Percentiles rank a stretch among this genome's conserved stretches.
These are phyloP conservation scores for Neonothopanus nambi DNA, from an alignment of 1,284 basidiomycete genomes.

Conservation along the genomic window DNA sequence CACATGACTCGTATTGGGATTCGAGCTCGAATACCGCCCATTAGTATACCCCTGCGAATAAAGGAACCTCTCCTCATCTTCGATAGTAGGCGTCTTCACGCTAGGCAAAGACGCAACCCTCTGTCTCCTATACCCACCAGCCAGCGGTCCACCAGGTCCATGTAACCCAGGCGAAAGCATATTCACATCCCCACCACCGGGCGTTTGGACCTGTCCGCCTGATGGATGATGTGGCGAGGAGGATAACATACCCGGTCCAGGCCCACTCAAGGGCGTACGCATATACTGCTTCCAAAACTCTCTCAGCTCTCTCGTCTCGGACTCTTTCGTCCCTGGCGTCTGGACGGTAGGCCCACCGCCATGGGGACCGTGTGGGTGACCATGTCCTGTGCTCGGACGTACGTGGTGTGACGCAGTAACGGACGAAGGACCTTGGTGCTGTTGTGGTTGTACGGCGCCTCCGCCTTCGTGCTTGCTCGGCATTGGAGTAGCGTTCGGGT, in stretches of 20 bases:
- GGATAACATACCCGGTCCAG: conserved; percentile 29
- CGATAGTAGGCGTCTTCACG: conserved; percentile 57
- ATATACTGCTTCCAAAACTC: conserved; percentile 79
- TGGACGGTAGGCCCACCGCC: background rate
- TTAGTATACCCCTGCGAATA: background rate
- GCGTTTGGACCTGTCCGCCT: conserved; percentile 13
- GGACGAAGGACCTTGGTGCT: background rate
- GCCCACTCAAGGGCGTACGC: conserved; percentile 63
- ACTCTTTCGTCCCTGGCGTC: conserved; percentile 34
- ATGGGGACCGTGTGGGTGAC: background rate
- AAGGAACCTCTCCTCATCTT: conserved; percentile 1
- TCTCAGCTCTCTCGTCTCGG: conserved; percentile 56
- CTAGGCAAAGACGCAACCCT: conserved; percentile 67
- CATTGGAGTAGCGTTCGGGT: conserved; percentile 50
- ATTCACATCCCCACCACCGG: conserved; percentile 8
- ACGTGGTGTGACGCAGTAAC: background rate
- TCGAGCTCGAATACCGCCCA: background rate
- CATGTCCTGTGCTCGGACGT: conserved; percentile 11
- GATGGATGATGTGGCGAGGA: background rate
- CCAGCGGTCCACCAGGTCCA: background rate
- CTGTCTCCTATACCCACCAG: conserved; percentile 38
- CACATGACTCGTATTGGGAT: background rate
- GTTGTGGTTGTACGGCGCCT: background rate
- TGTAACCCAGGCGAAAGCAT: conserved; percentile 9
- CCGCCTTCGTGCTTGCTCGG: conserved; percentile 21